These are phyloP conservation scores for Saccharomycopsis sp. DNA, from an alignment of 805 yeast species.

Conservation along the genomic window DNA sequence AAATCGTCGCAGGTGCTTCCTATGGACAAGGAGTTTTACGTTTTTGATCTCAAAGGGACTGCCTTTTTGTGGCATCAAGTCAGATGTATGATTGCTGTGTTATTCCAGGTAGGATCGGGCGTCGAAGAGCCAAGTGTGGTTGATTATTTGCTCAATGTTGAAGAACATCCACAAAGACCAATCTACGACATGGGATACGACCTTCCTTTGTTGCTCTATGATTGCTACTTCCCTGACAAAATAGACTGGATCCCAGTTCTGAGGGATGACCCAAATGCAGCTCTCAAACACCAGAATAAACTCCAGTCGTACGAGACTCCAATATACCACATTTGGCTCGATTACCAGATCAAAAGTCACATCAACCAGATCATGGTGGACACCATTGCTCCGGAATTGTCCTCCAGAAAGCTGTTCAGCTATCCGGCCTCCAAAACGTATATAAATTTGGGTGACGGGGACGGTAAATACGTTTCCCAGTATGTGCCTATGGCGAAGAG, in stretches of 20 bases:
- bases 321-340: slow-evolving; percentile 45
- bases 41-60: slow-evolving; percentile 73
- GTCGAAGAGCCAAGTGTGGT: slow-evolving; percentile 58
- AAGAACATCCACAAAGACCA: slow-evolving; percentile 60
- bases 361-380: slow-evolving; percentile 2
- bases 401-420: slow-evolving; percentile 3
- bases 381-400: not conserved
- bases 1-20: slow-evolving; percentile 23
- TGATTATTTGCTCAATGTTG: slow-evolving; percentile 50
- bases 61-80: slow-evolving; percentile 99
- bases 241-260: slow-evolving; percentile 52
- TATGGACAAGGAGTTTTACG: slow-evolving; percentile 39
- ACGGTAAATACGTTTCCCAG: slow-evolving; percentile 48
- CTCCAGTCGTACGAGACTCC: slow-evolving; percentile 50
- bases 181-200: slow-evolving; percentile 85
- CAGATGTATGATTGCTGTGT: slow-evolving; percentile 83
- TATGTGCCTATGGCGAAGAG: slow-evolving; percentile 57
- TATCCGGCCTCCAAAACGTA: slow-evolving; percentile 26
- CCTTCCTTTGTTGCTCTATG: slow-evolving; percentile 77
- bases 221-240: slow-evolving; percentile 62
- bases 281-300: slow-evolving; percentile 42
- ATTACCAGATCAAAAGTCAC: slow-evolving; percentile 24
- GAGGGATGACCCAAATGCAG: slow-evolving; percentile 27
- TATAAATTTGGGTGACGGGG: slow-evolving; percentile 73
- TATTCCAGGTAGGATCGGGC: slow-evolving; percentile 74